Base-by-base conservation (phyloP, 2,329 filamentous ascomycete species). In the Lachnellula occidentalis region DNA sequence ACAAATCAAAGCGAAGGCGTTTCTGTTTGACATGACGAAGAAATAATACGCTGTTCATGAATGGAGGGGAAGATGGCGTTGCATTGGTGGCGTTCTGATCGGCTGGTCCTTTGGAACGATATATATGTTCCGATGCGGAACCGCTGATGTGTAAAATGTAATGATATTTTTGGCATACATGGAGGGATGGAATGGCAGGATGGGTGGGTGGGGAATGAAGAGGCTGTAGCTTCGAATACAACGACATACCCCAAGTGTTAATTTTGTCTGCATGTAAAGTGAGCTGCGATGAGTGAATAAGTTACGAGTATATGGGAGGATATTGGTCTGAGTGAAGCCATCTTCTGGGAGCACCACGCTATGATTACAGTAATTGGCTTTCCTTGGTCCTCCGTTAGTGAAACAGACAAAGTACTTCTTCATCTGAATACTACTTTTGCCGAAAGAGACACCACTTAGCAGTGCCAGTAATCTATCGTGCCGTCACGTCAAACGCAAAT, bases 71-170 rank as follows among this genome's bases (percentile, higher is more conserved):
- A 24, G 47, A 39, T 11, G 43, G 45, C 51, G 51, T 54, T 54
- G 55, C 55, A 57, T 57, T 39, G 46, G 41, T 34, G 55, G 55
- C 55, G 55, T 57, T 57, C 39, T 21, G 36, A 39, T 15, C 36
- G 36, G n/a, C 36, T 39, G 36, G 36, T 39, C n/a, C 36, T 39
- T 39, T 15, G 36, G n/a, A 17, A 24, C 27, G 27, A 31, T 31
- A 41, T 34, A 31, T 50, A 39, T 50, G 36, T 12, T 27, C 24
- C 21, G 22, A 45, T 15, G 19, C 11, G 19, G 12, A 21, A 27
- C 43, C 43, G 43, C 43, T 14, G 43, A 45, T 45, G 43, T 45
- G 50, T 56, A 49, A 49, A 49, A 56, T 52, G 45, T 56, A 56
- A 56, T 53, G 54, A 49, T 24, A 27, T 55, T 31, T n/a, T 43